Evolutionary conservation across 371 early-diverging fungal species (phyloP).

Genomic region (Mortierella sp.): DNA sequence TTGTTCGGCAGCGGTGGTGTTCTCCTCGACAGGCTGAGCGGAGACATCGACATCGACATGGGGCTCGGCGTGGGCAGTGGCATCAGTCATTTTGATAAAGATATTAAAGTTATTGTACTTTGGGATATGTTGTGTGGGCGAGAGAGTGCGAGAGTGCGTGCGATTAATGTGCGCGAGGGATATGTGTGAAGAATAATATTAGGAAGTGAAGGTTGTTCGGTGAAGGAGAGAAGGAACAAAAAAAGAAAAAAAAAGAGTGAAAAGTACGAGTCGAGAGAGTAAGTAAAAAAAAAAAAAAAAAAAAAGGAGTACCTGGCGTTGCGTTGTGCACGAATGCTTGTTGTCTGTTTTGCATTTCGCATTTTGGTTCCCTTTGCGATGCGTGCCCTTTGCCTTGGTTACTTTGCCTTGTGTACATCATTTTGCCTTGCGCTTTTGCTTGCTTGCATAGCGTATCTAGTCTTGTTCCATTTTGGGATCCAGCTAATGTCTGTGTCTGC

Average conservation of each 20-base stretch:
- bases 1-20: conserved; percentile 15
- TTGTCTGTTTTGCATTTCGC: not conserved
- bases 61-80: conserved; percentile 26
- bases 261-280: conserved; percentile 2
- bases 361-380: not conserved
- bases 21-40: conserved; percentile 17
- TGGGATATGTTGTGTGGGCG: not conserved
- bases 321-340: not conserved
- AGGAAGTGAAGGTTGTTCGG: not conserved
- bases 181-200: conserved; percentile 1
- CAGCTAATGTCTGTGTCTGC: not conserved
- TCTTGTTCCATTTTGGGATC: conserved; percentile 1
- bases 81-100: conserved; percentile 33
- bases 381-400: not conserved
- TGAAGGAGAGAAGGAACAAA: not conserved
- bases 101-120: not conserved
- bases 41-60: conserved; percentile 17
- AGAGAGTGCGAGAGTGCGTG: not conserved
- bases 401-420: not conserved
- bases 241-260: conserved; percentile 1
- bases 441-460: not conserved
- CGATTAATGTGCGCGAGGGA: not conserved
- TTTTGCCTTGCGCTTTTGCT: not conserved
- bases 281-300: conserved; percentile 1
- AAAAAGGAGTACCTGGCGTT: conserved; percentile 3